Evolutionary conservation across 2,329 filamentous ascomycete species (phyloP), one percentile per base, ranked within the genome.

Genomic region (Mariannaea elegans): DNA sequence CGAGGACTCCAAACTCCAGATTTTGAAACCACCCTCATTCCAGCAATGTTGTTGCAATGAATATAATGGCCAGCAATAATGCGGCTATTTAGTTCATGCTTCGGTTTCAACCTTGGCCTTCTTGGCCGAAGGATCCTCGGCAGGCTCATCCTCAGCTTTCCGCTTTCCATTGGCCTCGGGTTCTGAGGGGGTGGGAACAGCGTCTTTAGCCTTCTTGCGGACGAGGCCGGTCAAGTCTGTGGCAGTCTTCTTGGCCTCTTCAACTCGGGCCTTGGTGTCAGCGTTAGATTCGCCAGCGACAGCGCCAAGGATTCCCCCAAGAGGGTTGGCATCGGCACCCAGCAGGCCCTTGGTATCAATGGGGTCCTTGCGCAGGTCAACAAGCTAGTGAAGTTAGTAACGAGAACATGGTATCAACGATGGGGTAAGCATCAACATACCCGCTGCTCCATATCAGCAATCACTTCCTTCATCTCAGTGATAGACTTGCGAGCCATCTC

Each of bases 361-460:
- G 60, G 88, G 80, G 16, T 84, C 84, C 16, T 81, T 81, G 52
- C 85, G 85, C 31, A 94, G 83, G 56, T 95, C 92, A 41, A 84
- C 78, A 31, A 94, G 85, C 83, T 90, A 65, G 39, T 38, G n/a
- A 14, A 9, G 39, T 38, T 58, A 53, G 42, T 66, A 59, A 65
- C 58, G 14, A 38, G 4, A 23, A 3, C 6, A 48, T 39, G 12
- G 18, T 10, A 9, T 2, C 16, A 31, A 19, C 13, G 4, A 31
- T 27, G n/a, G 10, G 46, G 24, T 16, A n/a, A 18, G 61, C 57
- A 63, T 65, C 8, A 54, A 77, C 85, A 76, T 78, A 91, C 87
- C 65, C 91, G 82, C 73, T 89, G 85, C 77, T 93, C 88, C 86
- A 95, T 92, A 66, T 95, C 92, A 52, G 84, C 83, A 46, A 94